Conservation (phyloP, 2,329 filamentous ascomycete genomes). For the Claviceps pusilla region DNA sequence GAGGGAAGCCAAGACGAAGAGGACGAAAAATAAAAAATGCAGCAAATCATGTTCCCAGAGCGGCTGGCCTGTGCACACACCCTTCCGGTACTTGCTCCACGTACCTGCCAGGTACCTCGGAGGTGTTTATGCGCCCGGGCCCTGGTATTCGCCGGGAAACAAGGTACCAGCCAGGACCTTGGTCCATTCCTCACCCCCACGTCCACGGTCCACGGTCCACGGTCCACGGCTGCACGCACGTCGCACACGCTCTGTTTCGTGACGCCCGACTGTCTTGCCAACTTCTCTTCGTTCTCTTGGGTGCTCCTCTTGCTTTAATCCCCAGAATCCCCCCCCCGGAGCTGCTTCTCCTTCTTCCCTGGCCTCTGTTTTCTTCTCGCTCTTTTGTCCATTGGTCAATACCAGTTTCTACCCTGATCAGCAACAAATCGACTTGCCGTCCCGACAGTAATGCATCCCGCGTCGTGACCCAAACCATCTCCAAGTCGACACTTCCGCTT, state of each 20-base stretch:
- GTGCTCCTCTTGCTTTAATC: not conserved
- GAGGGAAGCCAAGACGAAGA: not conserved
- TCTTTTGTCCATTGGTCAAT: not conserved
- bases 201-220: conserved; percentile 6
- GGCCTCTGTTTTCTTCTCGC: not conserved
- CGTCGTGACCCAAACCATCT: conserved; percentile 2
- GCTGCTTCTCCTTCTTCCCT: not conserved
- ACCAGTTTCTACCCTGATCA: not conserved
- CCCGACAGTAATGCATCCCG: conserved; percentile 7
- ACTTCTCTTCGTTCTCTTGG: not conserved
- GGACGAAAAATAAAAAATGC: not conserved
- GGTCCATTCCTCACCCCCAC: conserved; percentile 5
- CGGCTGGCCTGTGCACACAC: too few relatives aligned
- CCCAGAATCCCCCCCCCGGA: not conserved
- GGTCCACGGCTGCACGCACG: conserved; percentile 1
- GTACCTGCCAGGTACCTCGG: too few relatives aligned
- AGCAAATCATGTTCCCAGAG: too few relatives aligned
- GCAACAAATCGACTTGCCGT: not conserved
- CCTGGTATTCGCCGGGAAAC: not conserved
- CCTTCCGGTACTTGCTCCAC: too few relatives aligned
- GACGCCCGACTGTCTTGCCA: conserved; percentile 1
- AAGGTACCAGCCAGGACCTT: not conserved
- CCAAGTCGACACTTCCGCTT: not conserved
- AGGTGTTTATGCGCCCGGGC: not conserved
- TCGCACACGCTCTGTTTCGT: conserved; percentile 7